Conservation (phyloP, 2,329 filamentous ascomycete genomes). For the Pseudocercospora musae region DNA sequence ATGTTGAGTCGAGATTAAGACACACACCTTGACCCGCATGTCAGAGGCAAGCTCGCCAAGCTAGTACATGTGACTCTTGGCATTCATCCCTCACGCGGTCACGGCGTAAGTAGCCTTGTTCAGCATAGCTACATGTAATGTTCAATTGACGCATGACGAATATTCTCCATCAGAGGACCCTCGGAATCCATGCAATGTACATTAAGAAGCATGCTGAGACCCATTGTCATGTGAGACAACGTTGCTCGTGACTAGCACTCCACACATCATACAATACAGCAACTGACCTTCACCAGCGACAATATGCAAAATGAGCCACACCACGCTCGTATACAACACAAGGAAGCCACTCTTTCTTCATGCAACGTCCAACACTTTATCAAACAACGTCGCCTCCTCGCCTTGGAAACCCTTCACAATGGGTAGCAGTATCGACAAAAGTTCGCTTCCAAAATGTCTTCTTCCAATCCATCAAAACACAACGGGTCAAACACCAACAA, state of each 20-base stretch:
- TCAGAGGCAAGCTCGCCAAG: background rate
- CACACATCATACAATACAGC: background rate
- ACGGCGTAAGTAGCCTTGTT: background rate
- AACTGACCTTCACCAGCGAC: background rate
- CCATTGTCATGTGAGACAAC: background rate
- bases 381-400: background rate
- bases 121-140: background rate
- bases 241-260: background rate
- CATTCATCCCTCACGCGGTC: background rate
- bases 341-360: background rate
- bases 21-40: background rate
- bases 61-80: background rate
- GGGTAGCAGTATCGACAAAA: background rate
- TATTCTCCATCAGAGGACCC: background rate
- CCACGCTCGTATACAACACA: background rate
- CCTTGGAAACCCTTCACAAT: background rate
- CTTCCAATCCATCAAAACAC: background rate
- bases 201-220: background rate
- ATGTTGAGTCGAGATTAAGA: constrained; percentile 4
- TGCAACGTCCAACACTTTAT: background rate
- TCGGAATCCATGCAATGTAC: background rate
- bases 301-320: background rate
- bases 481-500: background rate
- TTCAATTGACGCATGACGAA: background rate
- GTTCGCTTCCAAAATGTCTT: background rate